Conservation (phyloP, 2,329 filamentous ascomycete genomes). For the Colletotrichum sojae region DNA sequence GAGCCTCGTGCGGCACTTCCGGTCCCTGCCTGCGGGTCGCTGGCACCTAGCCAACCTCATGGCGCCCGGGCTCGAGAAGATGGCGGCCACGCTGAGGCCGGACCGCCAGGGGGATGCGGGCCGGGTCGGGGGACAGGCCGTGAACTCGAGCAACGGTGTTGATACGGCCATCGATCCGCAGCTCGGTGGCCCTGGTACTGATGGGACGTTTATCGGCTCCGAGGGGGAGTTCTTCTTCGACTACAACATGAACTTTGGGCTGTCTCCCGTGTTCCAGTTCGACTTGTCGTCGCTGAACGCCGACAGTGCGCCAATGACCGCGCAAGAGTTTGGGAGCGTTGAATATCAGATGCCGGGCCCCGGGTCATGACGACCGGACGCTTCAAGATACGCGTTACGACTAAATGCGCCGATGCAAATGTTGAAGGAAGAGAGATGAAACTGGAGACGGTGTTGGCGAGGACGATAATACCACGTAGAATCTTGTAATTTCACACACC, state of each 20-base stretch:
- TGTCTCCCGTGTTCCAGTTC: constrained; percentile 49
- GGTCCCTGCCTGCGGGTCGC: constrained; percentile 56
- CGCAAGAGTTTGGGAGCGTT: constrained; percentile 25
- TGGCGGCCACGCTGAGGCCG: constrained; percentile 46
- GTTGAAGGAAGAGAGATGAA: no score
- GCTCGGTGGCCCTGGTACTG: background rate
- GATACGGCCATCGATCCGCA: background rate
- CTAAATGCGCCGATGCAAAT: no score
- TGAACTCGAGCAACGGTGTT: background rate
- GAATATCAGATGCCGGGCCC: constrained; percentile 18
- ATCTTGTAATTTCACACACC: constrained; percentile 44
- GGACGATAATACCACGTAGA: background rate
- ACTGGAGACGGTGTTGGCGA: no score
- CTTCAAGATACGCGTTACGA: background rate
- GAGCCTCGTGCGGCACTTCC: constrained; percentile 56
- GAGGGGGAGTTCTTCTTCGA: constrained; percentile 42
- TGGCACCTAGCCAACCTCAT: constrained; percentile 63
- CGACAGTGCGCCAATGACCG: background rate
- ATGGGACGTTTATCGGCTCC: constrained; percentile 24
- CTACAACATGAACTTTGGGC: constrained; percentile 47
- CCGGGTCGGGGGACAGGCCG: background rate
- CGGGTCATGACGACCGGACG: background rate
- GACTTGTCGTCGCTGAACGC: constrained; percentile 43
- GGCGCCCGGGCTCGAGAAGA: constrained; percentile 60
- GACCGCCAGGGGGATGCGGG: background rate